Evolutionary conservation across 2,329 filamentous ascomycete species (phyloP), one percentile per base, ranked within the genome.

Genomic region (Penicillium sp.): DNA sequence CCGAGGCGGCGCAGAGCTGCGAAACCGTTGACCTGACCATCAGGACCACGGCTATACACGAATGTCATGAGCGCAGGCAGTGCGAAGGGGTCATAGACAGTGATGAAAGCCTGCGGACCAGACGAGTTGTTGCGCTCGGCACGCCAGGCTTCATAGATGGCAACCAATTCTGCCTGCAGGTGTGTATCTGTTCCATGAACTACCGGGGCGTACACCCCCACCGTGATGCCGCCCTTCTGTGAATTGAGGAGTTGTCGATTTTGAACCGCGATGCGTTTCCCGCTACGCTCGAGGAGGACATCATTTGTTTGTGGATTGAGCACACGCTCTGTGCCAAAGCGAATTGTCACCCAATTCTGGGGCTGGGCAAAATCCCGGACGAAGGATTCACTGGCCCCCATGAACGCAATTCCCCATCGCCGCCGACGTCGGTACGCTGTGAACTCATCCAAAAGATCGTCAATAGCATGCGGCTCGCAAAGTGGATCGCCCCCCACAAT

Each of bases 401-500:
- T 49, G 37, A 68, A 62, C 1, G 59, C 58, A 13, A 67, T 52
- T 0, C 57, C 53, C 52, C 55, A 61, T 18, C 45, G 45, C n/a
- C 47, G 48, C 7, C 46, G 47, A 30, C 49, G 56, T 6, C 65
- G 54, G 25, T 61, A 67, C 7, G 32, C 35, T 6, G 48, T 45
- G 43, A 69, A 69, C 32, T 68, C 64, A 4, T 47, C 39, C 9
- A 69, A 37, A 4, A 68, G 30, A 1, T 44, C 37, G 1, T 48
- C 13, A 18, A 63, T 56, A 2, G 40, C 36, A 2, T 41, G 37
- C 4, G 51, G 44, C 0, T 50, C 43, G 31, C 66, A 68, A 3
- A 69, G 47, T 2, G 66, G 65, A 31, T 69, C 63, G 2, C 66
- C 65, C 5, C 58, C 56, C 2, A 69, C 57, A 15, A 69, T 52